Percentiles rank a stretch among this genome's conserved stretches.
Evolutionary conservation across 305 asterid species (phyloP).

Genomic region (Stenogyne calaminthoides): DNA sequence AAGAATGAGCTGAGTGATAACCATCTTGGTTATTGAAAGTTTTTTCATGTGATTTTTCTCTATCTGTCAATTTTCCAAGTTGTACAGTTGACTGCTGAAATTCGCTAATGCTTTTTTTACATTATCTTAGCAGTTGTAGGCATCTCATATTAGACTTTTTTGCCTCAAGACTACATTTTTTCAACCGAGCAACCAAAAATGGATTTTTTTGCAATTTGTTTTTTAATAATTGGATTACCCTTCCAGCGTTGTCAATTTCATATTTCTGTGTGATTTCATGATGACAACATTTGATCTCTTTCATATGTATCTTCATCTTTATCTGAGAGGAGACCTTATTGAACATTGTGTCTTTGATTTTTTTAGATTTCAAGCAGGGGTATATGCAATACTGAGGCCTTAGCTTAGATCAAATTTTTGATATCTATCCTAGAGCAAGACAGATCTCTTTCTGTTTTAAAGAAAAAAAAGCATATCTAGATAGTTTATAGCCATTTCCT

Average conservation of each 20-base stretch:
- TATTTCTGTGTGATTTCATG: conserved; percentile 15
- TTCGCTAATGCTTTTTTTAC: neutral
- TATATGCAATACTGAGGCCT: neutral
- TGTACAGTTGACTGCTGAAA: conserved; percentile 1
- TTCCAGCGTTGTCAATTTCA: neutral
- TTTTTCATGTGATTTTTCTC: conserved; percentile 3
- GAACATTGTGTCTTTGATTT: neutral
- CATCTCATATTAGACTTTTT: conserved; percentile 1
- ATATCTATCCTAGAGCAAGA: neutral
- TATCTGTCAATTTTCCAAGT: neutral
- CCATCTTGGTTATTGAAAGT: neutral
- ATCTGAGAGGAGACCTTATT: neutral
- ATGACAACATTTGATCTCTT: neutral
- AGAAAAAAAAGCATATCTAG: neutral
- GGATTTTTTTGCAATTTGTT: neutral
- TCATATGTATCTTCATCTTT: neutral
- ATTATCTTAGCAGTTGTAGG: neutral
- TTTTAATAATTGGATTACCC: neutral
- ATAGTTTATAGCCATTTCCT: conserved; percentile 6
- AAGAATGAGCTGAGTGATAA: neutral
- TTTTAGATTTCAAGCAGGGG: conserved; percentile 1
- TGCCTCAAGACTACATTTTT: conserved; percentile 8
- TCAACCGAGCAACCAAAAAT: conserved; percentile 14
- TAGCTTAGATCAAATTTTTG: conserved; percentile 1
- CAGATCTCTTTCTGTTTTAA: neutral